Evolutionary conservation across 78 protist genomes (phyloP), one percentile per base, ranked within the genome.

Genomic region (Trichosphaerium sp.): DNA sequence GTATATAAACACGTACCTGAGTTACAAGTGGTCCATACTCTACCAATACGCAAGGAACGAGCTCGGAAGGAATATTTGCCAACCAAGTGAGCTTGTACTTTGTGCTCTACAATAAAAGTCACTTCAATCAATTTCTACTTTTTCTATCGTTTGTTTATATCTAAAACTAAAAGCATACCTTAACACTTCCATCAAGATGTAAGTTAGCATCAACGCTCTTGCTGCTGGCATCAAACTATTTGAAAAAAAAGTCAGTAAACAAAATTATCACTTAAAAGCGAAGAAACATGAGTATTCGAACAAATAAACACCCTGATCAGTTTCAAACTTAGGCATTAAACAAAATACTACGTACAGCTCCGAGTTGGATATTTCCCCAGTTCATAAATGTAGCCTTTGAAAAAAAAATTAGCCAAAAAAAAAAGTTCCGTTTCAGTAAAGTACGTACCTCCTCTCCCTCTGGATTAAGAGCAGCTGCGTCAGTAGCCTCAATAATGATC

Each of bases 11-110:
- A 59, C 32, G 55, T 82, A 93, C 23, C 48, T 75, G 82, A 23
- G 71, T 88, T 69, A 94, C 57, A 32, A 94, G 26, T 34, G 62
- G 66, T 51, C 82, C 97, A 72, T 41, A 74, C 35, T 74, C 75
- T 29, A 60, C 52, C 18, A 94, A 55, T 39, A 40, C 31, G 32
- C 69, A 78, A 39, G 61, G 34, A 4, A 87, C 57, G 51, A 58
- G 11, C 32, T 37, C 42, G 2, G 56, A 48, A 25, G 32, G 5
- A 21, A 42, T 58, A 23, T 26, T 41, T n/a, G 94, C 59, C 15
- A 94, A 66, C 97, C 97, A 94, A 8, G 90, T 85, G 37, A 94
- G 61, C 78, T 91, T 91, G 71, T 79, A 67, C 58, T 79, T 62
- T 40, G 98, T 94, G n/a, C 51, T 65, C 85, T 83, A 83, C 76